These are phyloP conservation scores for Nepenthes mirabilis DNA, from an alignment of 148 eudicot species.

Conservation along the genomic window DNA sequence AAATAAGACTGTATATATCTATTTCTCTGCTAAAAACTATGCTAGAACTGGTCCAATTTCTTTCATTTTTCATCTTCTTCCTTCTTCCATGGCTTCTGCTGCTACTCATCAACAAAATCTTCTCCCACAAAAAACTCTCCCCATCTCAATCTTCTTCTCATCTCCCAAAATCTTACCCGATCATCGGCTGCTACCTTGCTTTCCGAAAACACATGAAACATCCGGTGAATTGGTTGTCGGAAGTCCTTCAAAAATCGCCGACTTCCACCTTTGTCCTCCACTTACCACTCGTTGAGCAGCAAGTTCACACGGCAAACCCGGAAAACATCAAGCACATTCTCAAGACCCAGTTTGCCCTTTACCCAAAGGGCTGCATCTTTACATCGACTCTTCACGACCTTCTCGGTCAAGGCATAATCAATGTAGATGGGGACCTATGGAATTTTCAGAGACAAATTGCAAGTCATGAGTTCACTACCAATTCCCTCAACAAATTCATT, in stretches of 20 bases:
- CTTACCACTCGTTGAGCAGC: slow-evolving; percentile 4
- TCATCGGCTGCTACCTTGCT: slow-evolving; percentile 10
- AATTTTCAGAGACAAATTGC: slow-evolving; percentile 34
- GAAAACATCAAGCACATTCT: slow-evolving; percentile 17
- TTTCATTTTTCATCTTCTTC: too few species aligned
- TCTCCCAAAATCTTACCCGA: slow-evolving; percentile 11
- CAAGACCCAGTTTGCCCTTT: slow-evolving; percentile 13
- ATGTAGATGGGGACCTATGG: slow-evolving; percentile 32
- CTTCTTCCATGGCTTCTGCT: too few species aligned
- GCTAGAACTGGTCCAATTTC: too few species aligned
- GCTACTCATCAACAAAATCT: too few species aligned
- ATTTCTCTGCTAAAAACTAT: too few species aligned
- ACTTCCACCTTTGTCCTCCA: slow-evolving; percentile 10
- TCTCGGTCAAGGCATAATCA: slow-evolving; percentile 36
- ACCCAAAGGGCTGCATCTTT: slow-evolving; percentile 19
- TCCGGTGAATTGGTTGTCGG: slow-evolving; percentile 9
- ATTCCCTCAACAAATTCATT: slow-evolving; percentile 24
- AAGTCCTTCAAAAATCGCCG: slow-evolving; percentile 7
- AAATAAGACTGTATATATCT: too few species aligned
- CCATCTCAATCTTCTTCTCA: too few species aligned
- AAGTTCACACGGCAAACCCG: slow-evolving; percentile 15
- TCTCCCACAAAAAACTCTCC: too few species aligned
- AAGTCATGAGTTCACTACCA: slow-evolving; percentile 35
- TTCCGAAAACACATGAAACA: slow-evolving; percentile 3
- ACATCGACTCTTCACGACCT: slow-evolving; percentile 12